Conservation (phyloP, 306 rosid species). For the Betula pendula region DNA sequence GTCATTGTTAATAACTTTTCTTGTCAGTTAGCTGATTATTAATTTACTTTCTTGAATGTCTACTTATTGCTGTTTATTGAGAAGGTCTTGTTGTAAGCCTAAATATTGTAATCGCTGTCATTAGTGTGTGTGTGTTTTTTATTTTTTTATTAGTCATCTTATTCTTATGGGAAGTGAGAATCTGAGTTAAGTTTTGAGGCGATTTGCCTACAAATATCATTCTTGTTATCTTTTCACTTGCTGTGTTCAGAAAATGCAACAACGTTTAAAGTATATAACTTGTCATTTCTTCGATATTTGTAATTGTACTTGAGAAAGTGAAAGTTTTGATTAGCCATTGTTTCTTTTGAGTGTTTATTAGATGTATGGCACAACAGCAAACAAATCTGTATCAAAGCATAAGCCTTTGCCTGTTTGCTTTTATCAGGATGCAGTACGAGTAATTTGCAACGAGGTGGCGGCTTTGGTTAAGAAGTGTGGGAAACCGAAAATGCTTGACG, state of each 20-base stretch:
- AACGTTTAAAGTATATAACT: background rate
- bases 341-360: constrained; percentile 28
- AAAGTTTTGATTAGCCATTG: constrained; percentile 5
- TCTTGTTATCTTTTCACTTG: background rate
- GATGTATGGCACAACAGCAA: background rate
- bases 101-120: background rate
- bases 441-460: constrained; percentile 82
- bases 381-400: constrained; percentile 13
- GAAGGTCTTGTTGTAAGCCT: background rate
- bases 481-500: constrained; percentile 91
- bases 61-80: background rate
- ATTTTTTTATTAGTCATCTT: background rate
- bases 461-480: constrained; percentile 87
- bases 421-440: constrained; percentile 81
- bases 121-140: too few relatives aligned
- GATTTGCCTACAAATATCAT: background rate
- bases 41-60: background rate
- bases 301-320: background rate
- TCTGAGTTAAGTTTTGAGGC: background rate
- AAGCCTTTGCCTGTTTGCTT: constrained; percentile 35
- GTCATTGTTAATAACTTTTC: background rate
- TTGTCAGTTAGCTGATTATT: background rate
- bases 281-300: constrained; percentile 19
- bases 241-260: background rate
- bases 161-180: background rate